A percentile compares a stretch with the other conserved stretches of the same genome.
Evolutionary conservation across 1,284 basidiomycete genomes (phyloP).

Genomic region (Exobasidium rhododendri): DNA sequence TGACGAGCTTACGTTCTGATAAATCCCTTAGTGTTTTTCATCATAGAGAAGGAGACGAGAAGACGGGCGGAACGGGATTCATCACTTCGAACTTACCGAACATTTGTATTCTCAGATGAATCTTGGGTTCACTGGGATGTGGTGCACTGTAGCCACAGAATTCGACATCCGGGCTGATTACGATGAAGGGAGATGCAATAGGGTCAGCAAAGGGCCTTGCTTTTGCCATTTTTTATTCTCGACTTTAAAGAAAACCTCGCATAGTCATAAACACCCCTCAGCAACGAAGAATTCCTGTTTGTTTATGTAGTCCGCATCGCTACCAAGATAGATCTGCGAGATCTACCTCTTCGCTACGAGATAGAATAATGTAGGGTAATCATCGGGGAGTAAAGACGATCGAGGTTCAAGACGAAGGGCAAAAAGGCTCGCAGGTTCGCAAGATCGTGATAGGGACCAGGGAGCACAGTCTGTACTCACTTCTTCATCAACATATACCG

Average conservation of each 20-base stretch:
- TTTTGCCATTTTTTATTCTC: neutral
- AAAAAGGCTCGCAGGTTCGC: neutral
- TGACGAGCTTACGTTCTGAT: slow-evolving; percentile 11
- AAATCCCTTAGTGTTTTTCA: slow-evolving; percentile 28
- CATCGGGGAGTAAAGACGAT: too few relatives aligned
- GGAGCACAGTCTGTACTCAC: slow-evolving; percentile 60
- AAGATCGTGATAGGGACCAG: too few relatives aligned
- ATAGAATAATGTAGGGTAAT: slow-evolving; percentile 13
- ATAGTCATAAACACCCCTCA: slow-evolving; percentile 44
- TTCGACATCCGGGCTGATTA: slow-evolving; percentile 87
- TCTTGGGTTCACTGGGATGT: slow-evolving; percentile 92
- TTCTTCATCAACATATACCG: slow-evolving; percentile 99
- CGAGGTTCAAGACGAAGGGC: neutral
- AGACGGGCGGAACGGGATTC: slow-evolving; percentile 33
- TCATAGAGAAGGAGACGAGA: slow-evolving; percentile 21
- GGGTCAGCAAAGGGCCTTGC: neutral
- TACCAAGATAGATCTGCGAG: slow-evolving; percentile 19
- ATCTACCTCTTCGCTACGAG: slow-evolving; percentile 13
- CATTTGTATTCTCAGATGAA: slow-evolving; percentile 96
- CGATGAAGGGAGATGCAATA: slow-evolving; percentile 19
- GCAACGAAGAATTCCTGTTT: slow-evolving; percentile 56
- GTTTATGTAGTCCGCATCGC: slow-evolving; percentile 43
- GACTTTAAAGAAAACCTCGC: too few relatives aligned
- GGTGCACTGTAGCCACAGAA: slow-evolving; percentile 97
- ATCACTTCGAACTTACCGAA: slow-evolving; percentile 68